phyloP scores from a whole-genome alignment of 2,329 filamentous ascomycete species.

The Colletotrichum gloeosporioides region DNA sequence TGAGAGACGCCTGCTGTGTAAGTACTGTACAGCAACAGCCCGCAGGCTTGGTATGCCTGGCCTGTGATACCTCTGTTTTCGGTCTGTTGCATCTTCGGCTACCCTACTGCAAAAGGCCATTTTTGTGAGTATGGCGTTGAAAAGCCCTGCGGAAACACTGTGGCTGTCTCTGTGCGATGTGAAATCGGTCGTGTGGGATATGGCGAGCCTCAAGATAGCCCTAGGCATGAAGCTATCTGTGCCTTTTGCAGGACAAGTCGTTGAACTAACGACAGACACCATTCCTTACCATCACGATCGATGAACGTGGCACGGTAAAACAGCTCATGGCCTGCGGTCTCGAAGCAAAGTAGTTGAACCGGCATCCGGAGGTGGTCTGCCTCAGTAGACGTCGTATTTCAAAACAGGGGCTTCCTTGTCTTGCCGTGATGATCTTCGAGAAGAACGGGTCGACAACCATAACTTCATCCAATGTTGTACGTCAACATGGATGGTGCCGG shows the following conservation, averaged over 20 bases:
- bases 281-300: background rate
- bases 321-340: background rate
- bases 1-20: background rate
- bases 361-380: background rate
- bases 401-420: background rate
- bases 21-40: background rate
- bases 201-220: background rate
- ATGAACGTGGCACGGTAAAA: background rate
- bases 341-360: background rate
- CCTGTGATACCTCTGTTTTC: background rate
- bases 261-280: background rate
- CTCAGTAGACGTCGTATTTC: background rate
- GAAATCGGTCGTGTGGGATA: background rate
- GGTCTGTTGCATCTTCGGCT: background rate
- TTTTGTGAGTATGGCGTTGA: background rate
- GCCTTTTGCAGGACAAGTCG: background rate
- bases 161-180: background rate
- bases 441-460: background rate
- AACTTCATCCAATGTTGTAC: background rate
- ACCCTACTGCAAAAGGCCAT: background rate
- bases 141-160: background rate
- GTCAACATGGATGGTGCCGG: background rate
- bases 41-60: background rate
- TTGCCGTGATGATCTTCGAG: background rate
- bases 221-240: background rate